Conservation (phyloP, 306 rosid species). For the Cicer yamashitae region DNA sequence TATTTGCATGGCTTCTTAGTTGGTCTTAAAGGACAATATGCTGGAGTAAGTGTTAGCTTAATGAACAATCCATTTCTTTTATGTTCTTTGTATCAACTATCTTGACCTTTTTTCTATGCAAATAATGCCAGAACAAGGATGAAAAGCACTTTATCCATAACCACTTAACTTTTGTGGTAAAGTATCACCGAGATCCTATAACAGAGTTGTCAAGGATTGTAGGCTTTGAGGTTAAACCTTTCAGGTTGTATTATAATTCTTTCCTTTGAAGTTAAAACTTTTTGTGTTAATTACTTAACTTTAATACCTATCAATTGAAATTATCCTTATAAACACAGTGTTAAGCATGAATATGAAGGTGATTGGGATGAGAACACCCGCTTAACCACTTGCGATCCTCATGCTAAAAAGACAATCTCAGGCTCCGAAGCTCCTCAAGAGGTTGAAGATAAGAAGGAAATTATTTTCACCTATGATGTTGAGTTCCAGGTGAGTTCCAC, state of each 20-base stretch:
- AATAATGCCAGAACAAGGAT: constrained; percentile 68
- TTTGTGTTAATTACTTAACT: not conserved
- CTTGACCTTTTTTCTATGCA: constrained; percentile 20
- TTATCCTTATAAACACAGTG: constrained; percentile 55
- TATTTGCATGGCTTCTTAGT: constrained; percentile 84
- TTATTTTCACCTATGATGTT: constrained; percentile 86
- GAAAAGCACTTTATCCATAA: constrained; percentile 82
- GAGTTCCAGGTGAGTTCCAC: constrained; percentile 75
- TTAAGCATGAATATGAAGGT: constrained; percentile 80
- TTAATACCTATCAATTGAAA: constrained; percentile 14
- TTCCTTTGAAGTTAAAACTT: constrained; percentile 1
- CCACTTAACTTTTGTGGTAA: constrained; percentile 76
- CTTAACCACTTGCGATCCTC: constrained; percentile 85
- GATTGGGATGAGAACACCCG: constrained; percentile 65
- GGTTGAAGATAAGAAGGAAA: constrained; percentile 84
- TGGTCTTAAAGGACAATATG: constrained; percentile 87
- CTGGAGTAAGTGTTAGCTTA: constrained; percentile 62
- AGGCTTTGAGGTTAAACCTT: constrained; percentile 91
- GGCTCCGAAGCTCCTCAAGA: constrained; percentile 85
- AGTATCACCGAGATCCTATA: constrained; percentile 75
- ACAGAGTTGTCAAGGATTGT: constrained; percentile 82
- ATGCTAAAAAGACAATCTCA: constrained; percentile 62
- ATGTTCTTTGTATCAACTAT: constrained; percentile 27
- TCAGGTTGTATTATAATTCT: constrained; percentile 58
- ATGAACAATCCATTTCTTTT: constrained; percentile 18